A percentile compares a stretch with the other conserved stretches of the same genome.
phyloP scores from a whole-genome alignment of 352 stramenopile genomes.

The Nothophytophthora sp. region DNA sequence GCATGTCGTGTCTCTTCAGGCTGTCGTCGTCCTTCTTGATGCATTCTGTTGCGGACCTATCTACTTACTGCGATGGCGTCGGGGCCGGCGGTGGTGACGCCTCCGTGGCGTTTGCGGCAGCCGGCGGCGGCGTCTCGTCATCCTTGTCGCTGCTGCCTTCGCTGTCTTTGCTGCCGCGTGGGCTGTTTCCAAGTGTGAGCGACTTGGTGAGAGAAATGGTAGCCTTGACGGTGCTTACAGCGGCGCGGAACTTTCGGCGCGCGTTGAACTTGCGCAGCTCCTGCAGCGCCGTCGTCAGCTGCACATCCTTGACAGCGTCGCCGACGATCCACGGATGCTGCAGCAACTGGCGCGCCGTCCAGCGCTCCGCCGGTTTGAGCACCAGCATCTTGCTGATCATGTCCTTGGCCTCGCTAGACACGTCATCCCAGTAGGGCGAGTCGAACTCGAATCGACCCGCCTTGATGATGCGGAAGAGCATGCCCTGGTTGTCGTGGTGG shows the following conservation, averaged over 20 bases:
- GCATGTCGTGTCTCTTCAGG: too few species aligned
- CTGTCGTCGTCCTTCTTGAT: too few species aligned
- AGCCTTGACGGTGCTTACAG: constrained; percentile 89
- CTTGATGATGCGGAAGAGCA: constrained; percentile 84
- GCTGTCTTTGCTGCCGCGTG: constrained; percentile 28
- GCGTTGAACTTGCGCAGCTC: constrained; percentile 94
- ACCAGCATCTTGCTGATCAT: constrained; percentile 91
- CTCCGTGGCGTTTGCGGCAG: neutral
- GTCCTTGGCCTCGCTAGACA: constrained; percentile 79
- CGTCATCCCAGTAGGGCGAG: constrained; percentile 80
- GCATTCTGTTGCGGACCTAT: too few species aligned
- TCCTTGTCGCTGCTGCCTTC: constrained; percentile 25
- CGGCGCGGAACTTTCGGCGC: constrained; percentile 93
- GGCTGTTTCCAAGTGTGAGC: constrained; percentile 40
- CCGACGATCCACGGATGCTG: constrained; percentile 91
- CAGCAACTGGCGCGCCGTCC: constrained; percentile 69
- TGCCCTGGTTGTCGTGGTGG: constrained; percentile 90
- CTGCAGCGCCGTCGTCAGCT: constrained; percentile 84
- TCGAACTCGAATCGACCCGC: constrained; percentile 71
- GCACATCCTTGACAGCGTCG: constrained; percentile 59
- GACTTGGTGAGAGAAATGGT: constrained; percentile 80
- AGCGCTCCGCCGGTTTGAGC: constrained; percentile 80
- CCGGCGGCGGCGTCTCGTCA: constrained; percentile 7
- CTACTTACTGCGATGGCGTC: constrained; percentile 29
- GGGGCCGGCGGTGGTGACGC: constrained; percentile 20